Evolutionary conservation across 2,329 filamentous ascomycete species (phyloP), one percentile per base, ranked within the genome.

Genomic region (Clonostachys sp.): DNA sequence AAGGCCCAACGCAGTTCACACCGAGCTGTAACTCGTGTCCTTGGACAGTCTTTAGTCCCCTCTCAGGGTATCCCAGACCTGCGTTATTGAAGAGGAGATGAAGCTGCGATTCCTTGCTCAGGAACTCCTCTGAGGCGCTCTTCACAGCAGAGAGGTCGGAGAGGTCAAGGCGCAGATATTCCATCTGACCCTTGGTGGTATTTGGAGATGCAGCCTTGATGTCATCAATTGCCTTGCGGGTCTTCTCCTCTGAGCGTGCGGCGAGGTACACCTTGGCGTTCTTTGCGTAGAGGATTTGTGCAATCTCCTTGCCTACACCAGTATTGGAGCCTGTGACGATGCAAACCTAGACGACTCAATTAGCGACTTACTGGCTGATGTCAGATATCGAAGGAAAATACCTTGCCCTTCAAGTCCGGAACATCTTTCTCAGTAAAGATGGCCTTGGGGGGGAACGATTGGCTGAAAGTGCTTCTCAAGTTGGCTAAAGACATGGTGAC

Each of bases 381-480:
- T 9, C 4, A 8, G 12, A 39, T 18, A n/a, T 18, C 12, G 5
- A 8, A 39, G 36, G 5, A 18, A 39, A 39, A 39, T 41, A 61
- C 61, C 58, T 63, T 70, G 54, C 65, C 70, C 14, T 60, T 55
- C 48, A 71, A 66, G 45, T 71, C 61, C 7, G 65, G 60, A 8
- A 75, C 59, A 33, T 71, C 62, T 39, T 63, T 57, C 41, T 72
- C 69, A 5, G 70, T 74, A 45, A 74, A 65, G 2, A 59, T 55
- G 9, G 73, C 72, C 17, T 56, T 50, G 1, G 65, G 62, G n/a
- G 64, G 62, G 44, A 60, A 64, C 12, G 53, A 51, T 47, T 63
- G 54, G 24, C 24, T 10, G 10, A 30, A 10, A 10, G 24, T 10
- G 9, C 24, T 30, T 30, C 24, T 30, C 24, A 30, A 2, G 24